phyloP scores from a whole-genome alignment of 768 basidiomycete species.

The Scleroderma citrinum region DNA sequence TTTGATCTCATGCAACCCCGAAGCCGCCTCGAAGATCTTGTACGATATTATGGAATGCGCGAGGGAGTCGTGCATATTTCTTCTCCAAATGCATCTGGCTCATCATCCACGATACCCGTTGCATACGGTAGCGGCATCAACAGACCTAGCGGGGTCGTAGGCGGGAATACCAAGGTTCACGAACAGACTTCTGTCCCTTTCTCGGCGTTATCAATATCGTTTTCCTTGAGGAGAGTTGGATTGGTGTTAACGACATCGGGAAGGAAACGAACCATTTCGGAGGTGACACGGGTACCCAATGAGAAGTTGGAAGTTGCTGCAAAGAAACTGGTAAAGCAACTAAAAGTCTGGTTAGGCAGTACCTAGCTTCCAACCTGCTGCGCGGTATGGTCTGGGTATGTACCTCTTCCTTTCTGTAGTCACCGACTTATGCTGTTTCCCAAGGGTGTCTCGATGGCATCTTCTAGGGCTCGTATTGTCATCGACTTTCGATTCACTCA shows the following conservation, averaged over 20 bases:
- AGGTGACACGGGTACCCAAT: constrained; percentile 43
- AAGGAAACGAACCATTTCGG: constrained; percentile 49
- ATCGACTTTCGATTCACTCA: no score
- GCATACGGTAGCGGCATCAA: neutral
- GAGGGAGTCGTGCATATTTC: constrained; percentile 29
- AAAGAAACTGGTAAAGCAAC: constrained; percentile 42
- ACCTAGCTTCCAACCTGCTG: neutral
- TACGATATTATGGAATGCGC: constrained; percentile 39
- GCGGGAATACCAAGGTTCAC: neutral
- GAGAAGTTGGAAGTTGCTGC: constrained; percentile 56
- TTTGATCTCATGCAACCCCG: constrained; percentile 75
- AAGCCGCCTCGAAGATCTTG: constrained; percentile 67
- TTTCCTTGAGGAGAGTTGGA: constrained; percentile 35
- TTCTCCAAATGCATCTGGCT: neutral
- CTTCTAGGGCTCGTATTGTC: no score
- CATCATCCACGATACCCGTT: constrained; percentile 11
- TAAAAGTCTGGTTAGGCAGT: constrained; percentile 38
- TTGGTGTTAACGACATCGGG: constrained; percentile 27
- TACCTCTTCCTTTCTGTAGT: no score
- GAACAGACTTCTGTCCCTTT: constrained; percentile 21
- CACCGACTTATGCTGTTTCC: no score
- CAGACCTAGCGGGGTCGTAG: no score
- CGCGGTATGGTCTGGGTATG: no score
- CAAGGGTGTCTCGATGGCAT: no score
- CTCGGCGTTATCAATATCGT: constrained; percentile 31